Evolutionary conservation across 2,329 filamentous ascomycete genomes (phyloP), one percentile per base, ranked within the genome.

Genomic region (Colletotrichum musicola): DNA sequence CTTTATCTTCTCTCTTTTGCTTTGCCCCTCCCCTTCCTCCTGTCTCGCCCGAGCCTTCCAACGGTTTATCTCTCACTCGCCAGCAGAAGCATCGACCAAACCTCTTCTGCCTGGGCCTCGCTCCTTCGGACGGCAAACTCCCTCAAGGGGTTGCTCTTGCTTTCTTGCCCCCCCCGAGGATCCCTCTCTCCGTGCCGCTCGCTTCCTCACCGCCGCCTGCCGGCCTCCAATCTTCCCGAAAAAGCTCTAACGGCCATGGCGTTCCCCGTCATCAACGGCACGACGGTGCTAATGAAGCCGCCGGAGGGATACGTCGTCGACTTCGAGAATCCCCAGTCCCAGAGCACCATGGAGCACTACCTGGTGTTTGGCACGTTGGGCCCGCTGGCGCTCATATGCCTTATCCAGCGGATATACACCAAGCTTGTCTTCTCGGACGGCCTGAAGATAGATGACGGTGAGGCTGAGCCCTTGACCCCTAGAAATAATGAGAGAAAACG

Each of bases 251-350:
- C 7, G 7, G 30, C 30, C 20, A 22, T 49, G 27, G 59, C 44
- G 5, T 75, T 74, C 54, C 74, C 74, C 9, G 56, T 72, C 1
- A 56, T 68, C 5, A 72, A 76, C 60, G 76, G 76, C 42, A 72
- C 74, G n/a, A 72, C 68, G 18, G 73, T 72, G 12, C 53, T 77
- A 13, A 59, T 73, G 6, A 42, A 69, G 20, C 74, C 78, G 4
- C 77, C 78, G 4, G 66, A 72, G 6, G 78, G 72, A 38, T 81
- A 79, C 61, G 72, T 74, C 9, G 75, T 80, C 25, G 71, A 81
- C 56, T 78, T 81, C 50, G 75, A 75, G 2, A 71, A 79, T 47
- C 78, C 79, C 2, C 72, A 72, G 44, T 71, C 72, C 13, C 72
- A 75, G 20, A 72, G 66, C 14, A 73, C 73, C 14, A 35, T 69